These are phyloP conservation scores for Leccinum pachyderme DNA, from an alignment of 1,284 basidiomycete species.

Conservation along the genomic window DNA sequence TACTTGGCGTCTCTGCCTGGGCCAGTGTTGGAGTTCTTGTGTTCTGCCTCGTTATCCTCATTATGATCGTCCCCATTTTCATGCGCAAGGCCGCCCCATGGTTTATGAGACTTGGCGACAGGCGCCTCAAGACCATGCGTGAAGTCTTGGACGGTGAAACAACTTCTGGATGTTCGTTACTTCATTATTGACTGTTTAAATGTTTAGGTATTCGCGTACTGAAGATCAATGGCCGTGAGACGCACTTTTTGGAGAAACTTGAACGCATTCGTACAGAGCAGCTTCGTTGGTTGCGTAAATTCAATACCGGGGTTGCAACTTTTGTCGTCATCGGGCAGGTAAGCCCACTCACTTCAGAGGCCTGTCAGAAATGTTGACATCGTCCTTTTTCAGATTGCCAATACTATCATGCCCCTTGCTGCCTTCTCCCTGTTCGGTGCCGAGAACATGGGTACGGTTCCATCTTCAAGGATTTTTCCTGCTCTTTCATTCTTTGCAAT, in stretches of 20 bases:
- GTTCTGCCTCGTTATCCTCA: slow-evolving; percentile 24
- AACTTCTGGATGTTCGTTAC: not conserved
- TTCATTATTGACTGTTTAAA: not conserved
- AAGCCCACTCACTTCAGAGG: not conserved
- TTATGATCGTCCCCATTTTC: slow-evolving; percentile 32
- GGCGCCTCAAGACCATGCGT: slow-evolving; percentile 28
- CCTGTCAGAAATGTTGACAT: slow-evolving; percentile 1
- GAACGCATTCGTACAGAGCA: slow-evolving; percentile 25
- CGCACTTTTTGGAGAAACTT: slow-evolving; percentile 23
- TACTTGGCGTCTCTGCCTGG: slow-evolving; percentile 32
- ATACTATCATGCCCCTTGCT: slow-evolving; percentile 32
- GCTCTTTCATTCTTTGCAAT: slow-evolving; percentile 33
- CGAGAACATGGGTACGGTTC: slow-evolving; percentile 26
- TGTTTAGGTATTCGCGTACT: slow-evolving; percentile 25
- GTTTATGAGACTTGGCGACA: slow-evolving; percentile 30
- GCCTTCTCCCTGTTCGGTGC: slow-evolving; percentile 32
- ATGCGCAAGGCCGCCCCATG: slow-evolving; percentile 31
- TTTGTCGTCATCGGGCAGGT: slow-evolving; percentile 31
- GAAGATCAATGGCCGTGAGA: slow-evolving; percentile 28
- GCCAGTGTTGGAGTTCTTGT: slow-evolving; percentile 29
- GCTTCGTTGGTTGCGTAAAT: slow-evolving; percentile 27
- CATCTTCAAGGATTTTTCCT: slow-evolving; percentile 25
- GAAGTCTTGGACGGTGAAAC: slow-evolving; percentile 27
- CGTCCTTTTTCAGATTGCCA: slow-evolving; percentile 16
- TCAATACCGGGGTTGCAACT: slow-evolving; percentile 27